phyloP scores from a whole-genome alignment of 2,329 filamentous ascomycete genomes.

The Immersiporthe knoxdaviesiana region DNA sequence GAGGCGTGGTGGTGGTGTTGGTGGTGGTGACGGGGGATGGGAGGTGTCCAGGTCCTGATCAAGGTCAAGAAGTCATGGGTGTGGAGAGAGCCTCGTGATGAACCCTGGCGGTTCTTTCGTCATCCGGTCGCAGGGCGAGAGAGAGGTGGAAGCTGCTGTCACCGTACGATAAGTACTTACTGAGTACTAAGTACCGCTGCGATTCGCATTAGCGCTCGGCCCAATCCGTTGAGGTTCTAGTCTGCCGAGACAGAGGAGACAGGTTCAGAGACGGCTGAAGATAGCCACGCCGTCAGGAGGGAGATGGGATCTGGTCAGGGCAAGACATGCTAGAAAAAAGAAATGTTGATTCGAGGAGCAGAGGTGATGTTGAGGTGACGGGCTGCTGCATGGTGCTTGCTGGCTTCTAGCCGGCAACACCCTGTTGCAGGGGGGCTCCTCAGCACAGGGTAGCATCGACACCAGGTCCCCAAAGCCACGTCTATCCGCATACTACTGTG shows the following conservation, averaged over 20 bases:
- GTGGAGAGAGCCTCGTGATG: slow-evolving; percentile 25
- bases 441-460: slow-evolving; percentile 2
- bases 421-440: background rate
- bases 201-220: slow-evolving; percentile 7
- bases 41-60: background rate
- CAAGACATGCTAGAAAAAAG: background rate
- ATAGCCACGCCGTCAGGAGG: background rate
- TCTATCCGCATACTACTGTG: slow-evolving; percentile 11
- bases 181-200: no score
- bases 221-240: slow-evolving; percentile 1
- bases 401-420: background rate
- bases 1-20: background rate
- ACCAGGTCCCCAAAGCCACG: background rate
- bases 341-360: background rate
- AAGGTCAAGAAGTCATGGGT: slow-evolving; percentile 28
- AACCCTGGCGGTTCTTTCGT: slow-evolving; percentile 29
- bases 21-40: background rate
- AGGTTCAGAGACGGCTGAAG: background rate
- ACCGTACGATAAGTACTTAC: background rate
- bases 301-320: background rate
- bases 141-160: background rate
- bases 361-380: background rate
- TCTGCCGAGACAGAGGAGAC: background rate
- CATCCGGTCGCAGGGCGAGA: slow-evolving; percentile 21
- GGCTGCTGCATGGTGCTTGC: background rate